These are phyloP conservation scores for Podosphaera xanthii DNA, from an alignment of 2,329 filamentous ascomycete genomes.

Conservation along the genomic window DNA sequence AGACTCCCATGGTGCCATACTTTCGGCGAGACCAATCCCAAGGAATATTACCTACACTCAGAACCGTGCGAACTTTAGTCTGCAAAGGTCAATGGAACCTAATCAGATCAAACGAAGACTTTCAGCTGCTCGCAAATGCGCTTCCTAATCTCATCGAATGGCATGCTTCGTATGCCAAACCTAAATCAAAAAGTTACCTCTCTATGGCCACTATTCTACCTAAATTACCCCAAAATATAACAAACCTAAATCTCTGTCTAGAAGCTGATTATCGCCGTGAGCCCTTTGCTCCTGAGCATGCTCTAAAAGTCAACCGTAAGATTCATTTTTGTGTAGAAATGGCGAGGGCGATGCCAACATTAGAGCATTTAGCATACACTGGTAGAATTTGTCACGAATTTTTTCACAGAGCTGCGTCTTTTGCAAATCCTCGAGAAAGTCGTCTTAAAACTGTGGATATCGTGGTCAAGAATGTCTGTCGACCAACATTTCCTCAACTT, in stretches of 20 bases:
- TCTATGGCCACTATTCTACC: conserved; percentile 42
- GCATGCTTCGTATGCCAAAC: conserved; percentile 36
- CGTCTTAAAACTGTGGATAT: conserved; percentile 43
- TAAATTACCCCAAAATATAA: conserved; percentile 31
- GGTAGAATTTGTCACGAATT: conserved; percentile 48
- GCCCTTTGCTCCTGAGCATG: conserved; percentile 33
- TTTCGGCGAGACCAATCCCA: conserved; percentile 17
- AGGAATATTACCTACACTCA: conserved; percentile 12
- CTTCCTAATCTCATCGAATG: conserved; percentile 39
- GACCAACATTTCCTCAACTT: conserved; percentile 17
- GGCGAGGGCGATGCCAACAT: conserved; percentile 32
- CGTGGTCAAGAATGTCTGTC: conserved; percentile 53
- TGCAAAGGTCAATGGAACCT: conserved; percentile 61
- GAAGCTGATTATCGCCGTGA: conserved; percentile 52
- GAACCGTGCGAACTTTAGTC: conserved; percentile 40
- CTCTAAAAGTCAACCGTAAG: conserved; percentile 30
- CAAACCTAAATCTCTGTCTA: conserved; percentile 41
- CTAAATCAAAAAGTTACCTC: conserved; percentile 50
- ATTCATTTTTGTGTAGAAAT: conserved; percentile 43
- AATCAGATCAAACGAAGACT: conserved; percentile 40
- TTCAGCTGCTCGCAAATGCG: conserved; percentile 34
- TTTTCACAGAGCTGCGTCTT: conserved; percentile 33
- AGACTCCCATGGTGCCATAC: conserved; percentile 43
- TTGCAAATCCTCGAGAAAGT: conserved; percentile 24
- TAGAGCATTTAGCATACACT: conserved; percentile 50